Evolutionary conservation across 1,284 basidiomycete species (phyloP).

Genomic region (Papiliotrema fonsecae): DNA sequence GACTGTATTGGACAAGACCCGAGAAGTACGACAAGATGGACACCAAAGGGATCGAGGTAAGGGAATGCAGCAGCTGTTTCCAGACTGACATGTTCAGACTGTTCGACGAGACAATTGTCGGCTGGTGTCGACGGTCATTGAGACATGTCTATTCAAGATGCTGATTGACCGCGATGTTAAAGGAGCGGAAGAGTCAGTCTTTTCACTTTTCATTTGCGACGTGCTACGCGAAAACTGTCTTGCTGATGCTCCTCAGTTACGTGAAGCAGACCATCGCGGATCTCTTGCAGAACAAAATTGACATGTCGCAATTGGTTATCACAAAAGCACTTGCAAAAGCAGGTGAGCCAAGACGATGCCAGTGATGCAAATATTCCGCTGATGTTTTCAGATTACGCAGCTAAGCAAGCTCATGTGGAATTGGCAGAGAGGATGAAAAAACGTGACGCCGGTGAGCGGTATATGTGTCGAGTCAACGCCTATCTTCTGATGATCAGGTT

Average conservation of each 20-base stretch:
- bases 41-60: constrained; percentile 92
- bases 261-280: constrained; percentile 89
- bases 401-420: constrained; percentile 92
- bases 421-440: constrained; percentile 89
- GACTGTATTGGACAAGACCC: constrained; percentile 87
- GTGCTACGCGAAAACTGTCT: background rate
- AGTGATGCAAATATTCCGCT: background rate
- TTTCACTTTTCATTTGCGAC: background rate
- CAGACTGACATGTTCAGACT: constrained; percentile 57
- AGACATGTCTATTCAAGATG: constrained; percentile 95
- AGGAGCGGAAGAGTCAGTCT: constrained; percentile 76
- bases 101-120: constrained; percentile 94
- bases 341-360: constrained; percentile 50
- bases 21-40: constrained; percentile 99
- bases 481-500: constrained; percentile 52
- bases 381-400: constrained; percentile 31
- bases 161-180: constrained; percentile 88
- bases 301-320: constrained; percentile 97
- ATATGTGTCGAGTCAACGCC: background rate
- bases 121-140: constrained; percentile 89
- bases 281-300: constrained; percentile 87
- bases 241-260: constrained; percentile 56
- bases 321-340: constrained; percentile 90
- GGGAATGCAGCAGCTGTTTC: constrained; percentile 17
- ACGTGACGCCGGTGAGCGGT: constrained; percentile 71